Evolutionary conservation across 495 filamentous ascomycete species (phyloP), one percentile per base, ranked within the genome.

Genomic region (Daldinia bambusicola): DNA sequence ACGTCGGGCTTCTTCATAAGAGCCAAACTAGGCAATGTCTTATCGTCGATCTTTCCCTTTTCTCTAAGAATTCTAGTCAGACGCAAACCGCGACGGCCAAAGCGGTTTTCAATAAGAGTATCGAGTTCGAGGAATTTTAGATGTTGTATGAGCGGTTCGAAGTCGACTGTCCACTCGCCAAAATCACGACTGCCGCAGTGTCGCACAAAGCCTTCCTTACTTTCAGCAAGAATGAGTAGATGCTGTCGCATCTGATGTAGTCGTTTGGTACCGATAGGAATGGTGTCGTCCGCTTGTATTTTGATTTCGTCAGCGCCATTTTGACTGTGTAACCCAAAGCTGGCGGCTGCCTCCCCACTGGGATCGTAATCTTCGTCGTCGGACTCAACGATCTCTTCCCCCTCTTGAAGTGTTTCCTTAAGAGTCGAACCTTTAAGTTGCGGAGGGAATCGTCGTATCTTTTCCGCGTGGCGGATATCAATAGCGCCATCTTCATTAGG

Each of bases 11-110:
- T 91, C 26, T 88, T 88, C 69, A 97, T 86, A 62, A 98, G 84
- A 61, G 89, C 90, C 62, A 92, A 83, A 38, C 88, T 88, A 32
- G 89, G 86, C 8, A 97, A 79, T 41, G 89, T 88, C 75, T 95
- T 97, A 77, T 99, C 95, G 66, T 97, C 94, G 14, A 98, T 82
- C 78, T 95, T 96, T 22, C 95, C 96, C 72, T 93, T 92, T 55
- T 89, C 89, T 45, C 90, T 87, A 14, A 98, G 87, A 41, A 98
- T 91, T 30, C 92, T 90, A 51, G 92, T 83, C 4, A 98, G 84
- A 4, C 94, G 92, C 4, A 91, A 83, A 3, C 92, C 93, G 53
- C 89, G 83, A 16, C 86, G 83, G n/a, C 92, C 94, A 59, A 91
- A 94, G 6, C 89, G 86, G 13, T 91, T 85, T 52, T 89, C 86